Evolutionary conservation across 306 rosid species (phyloP).

Genomic region (Dicorynia guianensis): DNA sequence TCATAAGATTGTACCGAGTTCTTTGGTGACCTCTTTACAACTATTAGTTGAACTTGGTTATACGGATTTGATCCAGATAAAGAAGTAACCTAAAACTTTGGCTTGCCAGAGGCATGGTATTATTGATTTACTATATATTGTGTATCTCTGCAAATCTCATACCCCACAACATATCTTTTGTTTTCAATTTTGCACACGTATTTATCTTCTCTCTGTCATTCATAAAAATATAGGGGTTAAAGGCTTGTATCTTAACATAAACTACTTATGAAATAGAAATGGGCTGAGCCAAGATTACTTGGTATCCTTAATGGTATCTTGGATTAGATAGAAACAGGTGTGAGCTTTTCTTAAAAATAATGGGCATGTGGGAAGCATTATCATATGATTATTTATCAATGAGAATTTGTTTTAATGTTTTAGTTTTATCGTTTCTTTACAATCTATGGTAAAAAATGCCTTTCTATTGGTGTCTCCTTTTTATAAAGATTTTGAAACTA

Average conservation of each 20-base stretch:
- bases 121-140: not conserved
- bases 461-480: too few relatives aligned
- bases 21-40: conserved; percentile 32
- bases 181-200: not conserved
- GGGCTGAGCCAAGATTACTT: not conserved
- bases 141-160: not conserved
- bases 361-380: too few relatives aligned
- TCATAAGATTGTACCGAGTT: conserved; percentile 38
- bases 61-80: conserved; percentile 20
- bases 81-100: conserved; percentile 30
- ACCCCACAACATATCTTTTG: not conserved
- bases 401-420: not conserved
- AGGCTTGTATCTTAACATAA: not conserved
- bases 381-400: not conserved
- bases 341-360: not conserved
- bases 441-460: not conserved
- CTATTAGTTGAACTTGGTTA: conserved; percentile 30
- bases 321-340: not conserved
- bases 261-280: too few relatives aligned
- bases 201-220: not conserved
- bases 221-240: not conserved
- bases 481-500: conserved; percentile 31
- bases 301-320: not conserved
- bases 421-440: not conserved
- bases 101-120: conserved; percentile 29